Conservation (phyloP, 495 filamentous ascomycete genomes). For the Pseudotulostoma volvatum region DNA sequence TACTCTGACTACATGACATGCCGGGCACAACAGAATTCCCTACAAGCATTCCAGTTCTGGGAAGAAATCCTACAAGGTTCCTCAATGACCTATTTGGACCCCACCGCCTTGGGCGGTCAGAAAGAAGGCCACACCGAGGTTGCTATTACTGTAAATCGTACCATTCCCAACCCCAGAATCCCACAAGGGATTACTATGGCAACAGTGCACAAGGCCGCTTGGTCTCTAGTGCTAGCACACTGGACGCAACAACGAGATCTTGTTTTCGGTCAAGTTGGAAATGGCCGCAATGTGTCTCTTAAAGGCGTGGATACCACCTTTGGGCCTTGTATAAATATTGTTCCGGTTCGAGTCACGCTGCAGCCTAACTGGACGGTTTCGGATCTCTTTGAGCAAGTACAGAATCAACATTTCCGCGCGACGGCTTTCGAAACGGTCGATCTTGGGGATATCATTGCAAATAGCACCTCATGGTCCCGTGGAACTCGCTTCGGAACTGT, state of each 20-base stretch:
- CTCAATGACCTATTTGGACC: constrained; percentile 33
- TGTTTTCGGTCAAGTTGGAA: constrained; percentile 15
- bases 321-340: constrained; percentile 27
- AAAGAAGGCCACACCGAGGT: constrained; percentile 20
- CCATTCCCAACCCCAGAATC: background rate
- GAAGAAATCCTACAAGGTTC: no score
- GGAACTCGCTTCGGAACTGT: no score
- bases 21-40: no score
- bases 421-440: no score
- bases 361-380: constrained; percentile 10
- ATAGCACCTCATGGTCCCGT: no score
- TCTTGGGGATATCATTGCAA: no score
- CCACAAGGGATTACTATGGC: background rate
- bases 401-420: constrained; percentile 12
- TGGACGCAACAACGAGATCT: constrained; percentile 15
- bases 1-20: constrained; percentile 43
- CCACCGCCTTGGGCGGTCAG: constrained; percentile 26
- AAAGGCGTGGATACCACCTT: constrained; percentile 16
- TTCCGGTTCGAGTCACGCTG: constrained; percentile 32
- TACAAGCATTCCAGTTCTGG: no score
- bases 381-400: constrained; percentile 21
- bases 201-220: no score
- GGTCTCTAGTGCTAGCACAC: constrained; percentile 15
- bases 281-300: constrained; percentile 16
- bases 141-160: constrained; percentile 1